Evolutionary conservation across 345 rosid species (phyloP), one percentile per base, ranked within the genome.

Genomic region (Gossypium turneri): DNA sequence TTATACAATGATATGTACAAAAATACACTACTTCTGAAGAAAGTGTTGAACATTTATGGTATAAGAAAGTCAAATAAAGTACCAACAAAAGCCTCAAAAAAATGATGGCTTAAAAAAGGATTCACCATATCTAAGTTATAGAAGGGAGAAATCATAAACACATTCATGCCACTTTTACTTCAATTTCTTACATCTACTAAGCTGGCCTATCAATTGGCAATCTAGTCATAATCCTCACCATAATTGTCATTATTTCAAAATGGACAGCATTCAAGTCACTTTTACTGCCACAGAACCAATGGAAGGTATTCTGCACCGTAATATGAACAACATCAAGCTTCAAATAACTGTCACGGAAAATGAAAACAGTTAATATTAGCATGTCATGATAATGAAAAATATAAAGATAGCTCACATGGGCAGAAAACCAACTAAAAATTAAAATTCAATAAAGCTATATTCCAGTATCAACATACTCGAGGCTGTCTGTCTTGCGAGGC

Each of bases 251-350:
- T 75, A 85, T 85, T 77, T 95, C 99, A 83, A 93, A 62, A 83
- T 89, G 99, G 73, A 93, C 88, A 75, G 99, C 93, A 82, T 85
- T 86, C 68, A 90, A 72, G 74, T 95, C 99, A 73, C 69, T 84
- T 85, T 88, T 90, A 77, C 82, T 82, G 56, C 98, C 99, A 80
- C 53, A 78, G 73, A 89, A 83, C 99, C 99, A 93, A 74, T 90
- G 89, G 75, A 93, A 95, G 76, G 88, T 89, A 80, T 93, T 95
- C 75, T 73, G 81, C 58, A 95, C 88, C 16, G 99, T 91, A 78
- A 95, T 91, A 83, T 91, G 97, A 69, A 93, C 97, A 60, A 95
- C 92, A 84, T 95, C 99, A 65, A 95, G 97, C 86, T 93, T 91
- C 92, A 95, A 76, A 81, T 87, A 95, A 86, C 99, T 94, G 90